Conservation (phyloP, 192 early-diverging fungal species). For the Kickxella alabastrina region DNA sequence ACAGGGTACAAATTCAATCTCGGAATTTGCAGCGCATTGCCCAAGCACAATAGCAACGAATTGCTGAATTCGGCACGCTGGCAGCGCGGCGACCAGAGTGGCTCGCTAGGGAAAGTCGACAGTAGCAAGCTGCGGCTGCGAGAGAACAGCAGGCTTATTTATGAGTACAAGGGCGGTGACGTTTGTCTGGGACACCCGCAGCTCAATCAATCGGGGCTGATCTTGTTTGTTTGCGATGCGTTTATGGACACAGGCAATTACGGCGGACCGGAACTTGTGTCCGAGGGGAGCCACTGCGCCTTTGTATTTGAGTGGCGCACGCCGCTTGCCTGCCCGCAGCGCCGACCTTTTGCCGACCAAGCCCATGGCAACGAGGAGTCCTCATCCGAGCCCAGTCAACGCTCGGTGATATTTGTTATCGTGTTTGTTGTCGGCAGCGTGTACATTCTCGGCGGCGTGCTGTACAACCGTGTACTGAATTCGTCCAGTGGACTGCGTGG, state of each 20-base stretch:
- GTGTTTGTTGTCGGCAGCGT: conserved; percentile 45
- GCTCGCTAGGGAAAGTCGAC: conserved; percentile 19
- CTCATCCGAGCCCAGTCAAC: conserved; percentile 8
- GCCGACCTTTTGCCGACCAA: conserved; percentile 1
- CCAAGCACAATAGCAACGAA: conserved; percentile 1
- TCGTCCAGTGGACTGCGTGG: conserved; percentile 46
- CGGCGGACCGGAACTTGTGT: conserved; percentile 45
- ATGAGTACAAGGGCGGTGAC: conserved; percentile 46
- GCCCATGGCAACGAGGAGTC: background rate
- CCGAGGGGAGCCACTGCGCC: conserved; percentile 40
- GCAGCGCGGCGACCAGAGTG: conserved; percentile 10
- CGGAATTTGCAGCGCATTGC: conserved; percentile 29
- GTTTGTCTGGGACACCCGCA: conserved; percentile 19
- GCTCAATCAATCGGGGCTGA: conserved; percentile 27
- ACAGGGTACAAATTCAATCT: conserved; percentile 39
- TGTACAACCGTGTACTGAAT: conserved; percentile 55
- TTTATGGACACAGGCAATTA: conserved; percentile 4
- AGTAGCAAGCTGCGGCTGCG: conserved; percentile 19
- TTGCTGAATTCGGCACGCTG: conserved; percentile 14
- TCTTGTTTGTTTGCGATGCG: conserved; percentile 45
- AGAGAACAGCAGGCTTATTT: conserved; percentile 34
- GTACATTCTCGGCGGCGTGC: conserved; percentile 53
- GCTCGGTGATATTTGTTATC: conserved; percentile 34
- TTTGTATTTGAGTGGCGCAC: conserved; percentile 58
- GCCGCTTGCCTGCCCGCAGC: conserved; percentile 29